phyloP scores from a whole-genome alignment of 306 rosid species.

The Prosopis cineraria region DNA sequence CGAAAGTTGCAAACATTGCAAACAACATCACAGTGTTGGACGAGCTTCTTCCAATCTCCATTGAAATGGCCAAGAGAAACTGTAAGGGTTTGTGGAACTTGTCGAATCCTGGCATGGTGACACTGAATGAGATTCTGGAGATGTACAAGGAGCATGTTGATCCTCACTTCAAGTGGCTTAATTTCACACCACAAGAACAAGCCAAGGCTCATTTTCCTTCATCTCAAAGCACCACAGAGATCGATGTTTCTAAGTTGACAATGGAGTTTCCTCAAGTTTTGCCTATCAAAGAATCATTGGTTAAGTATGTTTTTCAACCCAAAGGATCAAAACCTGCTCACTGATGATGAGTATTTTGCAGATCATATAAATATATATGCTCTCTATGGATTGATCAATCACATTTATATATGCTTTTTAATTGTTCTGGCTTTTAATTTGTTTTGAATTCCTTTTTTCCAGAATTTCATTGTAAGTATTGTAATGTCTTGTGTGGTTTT shows the following conservation, averaged over 20 bases:
- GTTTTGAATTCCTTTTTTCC: too few species aligned
- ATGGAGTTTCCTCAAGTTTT: slow-evolving; percentile 57
- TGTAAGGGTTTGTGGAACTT: slow-evolving; percentile 31
- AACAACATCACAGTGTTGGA: slow-evolving; percentile 28
- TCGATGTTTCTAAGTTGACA: slow-evolving; percentile 56
- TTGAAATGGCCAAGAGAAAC: slow-evolving; percentile 30
- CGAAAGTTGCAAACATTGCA: slow-evolving; percentile 22
- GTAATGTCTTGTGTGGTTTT: too few species aligned
- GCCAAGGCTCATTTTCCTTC: slow-evolving; percentile 11
- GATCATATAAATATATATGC: too few species aligned
- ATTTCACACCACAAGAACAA: slow-evolving; percentile 6
- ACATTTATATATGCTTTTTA: neutral
- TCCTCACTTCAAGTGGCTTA: slow-evolving; percentile 19
- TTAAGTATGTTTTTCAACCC: slow-evolving; percentile 52
- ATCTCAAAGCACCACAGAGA: neutral
- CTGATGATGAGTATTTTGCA: neutral
- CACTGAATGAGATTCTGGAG: slow-evolving; percentile 25
- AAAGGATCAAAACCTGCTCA: slow-evolving; percentile 35
- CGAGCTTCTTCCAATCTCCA: slow-evolving; percentile 20
- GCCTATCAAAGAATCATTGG: slow-evolving; percentile 50
- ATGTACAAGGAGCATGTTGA: slow-evolving; percentile 25
- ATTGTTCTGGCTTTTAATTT: neutral
- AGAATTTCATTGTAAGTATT: too few species aligned
- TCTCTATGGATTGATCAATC: neutral
- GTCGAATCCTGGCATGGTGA: slow-evolving; percentile 21